Evolutionary conservation across 371 early-diverging fungal species (phyloP), one percentile per base, ranked within the genome.

Genomic region (Cokeromyces recurvatus): DNA sequence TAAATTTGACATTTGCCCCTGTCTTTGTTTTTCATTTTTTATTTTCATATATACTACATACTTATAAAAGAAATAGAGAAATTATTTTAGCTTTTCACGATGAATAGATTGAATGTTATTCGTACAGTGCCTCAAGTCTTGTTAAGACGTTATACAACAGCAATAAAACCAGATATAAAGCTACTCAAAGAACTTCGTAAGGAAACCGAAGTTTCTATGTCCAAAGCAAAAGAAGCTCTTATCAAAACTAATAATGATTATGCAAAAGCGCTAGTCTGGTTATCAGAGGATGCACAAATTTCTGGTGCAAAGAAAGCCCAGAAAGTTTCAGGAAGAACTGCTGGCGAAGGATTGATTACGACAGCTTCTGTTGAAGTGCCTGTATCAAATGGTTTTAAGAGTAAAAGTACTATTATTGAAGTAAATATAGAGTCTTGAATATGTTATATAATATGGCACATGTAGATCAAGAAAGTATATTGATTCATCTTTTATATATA

Each of bases 211-310:
- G 83, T 90, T 24, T 74, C 88, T 20, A 87, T 96, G 68, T 72
- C 79, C 58, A 91, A 91, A 58, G 95, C 93, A 34, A 87, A 87
- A 48, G 90, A 91, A 60, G 94, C 95, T 2, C 83, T 94, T 39
- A 52, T 79, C 23, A 78, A 77, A 48, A 71, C 72, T 39, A 71
- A 81, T 56, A 89, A 89, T 62, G 81, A 87, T 68, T 85, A 87
- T 53, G 83, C 76, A 34, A 70, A 72, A 46, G 97, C 97, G 9
- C 67, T 91, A 22, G 77, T 62, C n/a, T 92, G 93, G 91, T 78
- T 95, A 20, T 73, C 79, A 12, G 74, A 82, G 41, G 90, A 90
- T 48, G 79, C 80, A 14, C 68, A 81, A 20, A 68, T 65, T 10
- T 59, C 85, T 3, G 93, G 92, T 15, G 78, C 83, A 37, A 86